A percentile compares a stretch with the other conserved stretches of the same genome.
These are phyloP conservation scores for Cordyceps tenuipes DNA, from an alignment of 2,329 filamentous ascomycete genomes.

Conservation along the genomic window DNA sequence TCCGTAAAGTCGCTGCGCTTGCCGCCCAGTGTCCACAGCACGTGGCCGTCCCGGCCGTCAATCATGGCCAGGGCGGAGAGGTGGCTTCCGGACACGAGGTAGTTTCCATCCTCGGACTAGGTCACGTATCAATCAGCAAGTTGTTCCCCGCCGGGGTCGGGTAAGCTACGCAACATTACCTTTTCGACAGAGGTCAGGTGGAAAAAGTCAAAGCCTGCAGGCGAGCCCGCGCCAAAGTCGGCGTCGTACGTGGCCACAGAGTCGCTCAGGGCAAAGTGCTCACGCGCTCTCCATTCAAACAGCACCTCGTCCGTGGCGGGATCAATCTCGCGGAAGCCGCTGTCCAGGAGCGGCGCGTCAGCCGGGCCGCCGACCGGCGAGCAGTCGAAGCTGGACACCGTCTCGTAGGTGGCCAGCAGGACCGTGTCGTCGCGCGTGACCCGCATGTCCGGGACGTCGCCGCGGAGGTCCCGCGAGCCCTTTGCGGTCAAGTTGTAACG, in stretches of 20 bases:
- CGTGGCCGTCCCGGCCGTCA: constrained; percentile 21
- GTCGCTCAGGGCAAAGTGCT: constrained; percentile 22
- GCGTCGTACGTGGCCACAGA: constrained; percentile 21
- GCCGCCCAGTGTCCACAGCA: constrained; percentile 30
- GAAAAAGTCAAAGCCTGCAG: constrained; percentile 28
- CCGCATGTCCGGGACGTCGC: constrained; percentile 35
- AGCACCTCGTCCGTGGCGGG: constrained; percentile 27
- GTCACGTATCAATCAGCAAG: not conserved
- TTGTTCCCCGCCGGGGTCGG: too few species aligned
- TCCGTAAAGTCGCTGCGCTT: constrained; percentile 27
- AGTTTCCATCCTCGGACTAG: constrained; percentile 26
- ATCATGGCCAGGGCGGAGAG: constrained; percentile 24
- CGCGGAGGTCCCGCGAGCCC: constrained; percentile 24
- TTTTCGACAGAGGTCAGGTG: constrained; percentile 31
- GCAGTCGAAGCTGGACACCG: constrained; percentile 23
- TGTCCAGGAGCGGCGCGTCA: constrained; percentile 25
- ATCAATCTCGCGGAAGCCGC: constrained; percentile 32
- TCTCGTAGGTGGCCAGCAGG: constrained; percentile 34
- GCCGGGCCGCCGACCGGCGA: constrained; percentile 23
- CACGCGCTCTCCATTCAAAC: constrained; percentile 29
- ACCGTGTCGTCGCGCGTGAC: constrained; percentile 33
- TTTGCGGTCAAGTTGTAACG: constrained; percentile 30
- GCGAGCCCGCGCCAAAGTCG: constrained; percentile 22
- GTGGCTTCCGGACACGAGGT: constrained; percentile 28
- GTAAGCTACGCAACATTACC: too few species aligned